Evolutionary conservation across 176 grass and related monocot species (phyloP), one percentile per base, ranked within the genome.

Genomic region (Aegilops tauschii): DNA sequence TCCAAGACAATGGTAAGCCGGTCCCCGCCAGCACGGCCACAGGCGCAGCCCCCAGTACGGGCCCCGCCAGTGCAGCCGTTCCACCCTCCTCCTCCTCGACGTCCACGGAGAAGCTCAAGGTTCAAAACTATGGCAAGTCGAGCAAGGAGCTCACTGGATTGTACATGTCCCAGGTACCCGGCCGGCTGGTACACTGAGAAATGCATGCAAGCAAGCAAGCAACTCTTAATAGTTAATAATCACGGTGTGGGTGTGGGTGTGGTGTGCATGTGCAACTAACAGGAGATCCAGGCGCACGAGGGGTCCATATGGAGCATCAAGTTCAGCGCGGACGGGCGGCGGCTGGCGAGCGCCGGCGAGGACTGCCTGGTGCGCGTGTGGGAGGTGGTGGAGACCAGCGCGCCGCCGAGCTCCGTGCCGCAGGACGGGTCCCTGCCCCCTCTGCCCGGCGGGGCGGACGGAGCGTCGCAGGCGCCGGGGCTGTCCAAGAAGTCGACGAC

Each of bases 261-360:
- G 49, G 47, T 50, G 72, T 28, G 25, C 17, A 75, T 49, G 72
- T 74, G 39, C 23, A 45, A 47, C 23, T 50, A 25, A 27, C 72
- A 76, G 83, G 93, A 98, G 81, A 89, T 98, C 73, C 85, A 58
- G 16, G 96, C 93, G 35, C 96, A 98, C 72, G 91, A 98, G 82
- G 93, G 96, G 27, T 87, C 96, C 8, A 98, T 98, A 44, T 98
- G 96, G 96, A 89, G 88, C 82, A 92, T 98, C 83, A 94, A 91
- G 65, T 98, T 98, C 82, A 95, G 93, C 87, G n/a, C 71, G 12
- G 92, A 92, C 64, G 91, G 93, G 4, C 87, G 77, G 54, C 90
- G 82, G 61, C 85, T 98, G 73, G 96, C 96, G 18, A 98, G 93
- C 80, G 92, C 88, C 44, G 96, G 96, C 61, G 93, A 98, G 76